Percentiles rank a stretch among this genome's conserved stretches.
Conservation (phyloP, 495 filamentous ascomycete genomes). For the Evernia prunastri region DNA sequence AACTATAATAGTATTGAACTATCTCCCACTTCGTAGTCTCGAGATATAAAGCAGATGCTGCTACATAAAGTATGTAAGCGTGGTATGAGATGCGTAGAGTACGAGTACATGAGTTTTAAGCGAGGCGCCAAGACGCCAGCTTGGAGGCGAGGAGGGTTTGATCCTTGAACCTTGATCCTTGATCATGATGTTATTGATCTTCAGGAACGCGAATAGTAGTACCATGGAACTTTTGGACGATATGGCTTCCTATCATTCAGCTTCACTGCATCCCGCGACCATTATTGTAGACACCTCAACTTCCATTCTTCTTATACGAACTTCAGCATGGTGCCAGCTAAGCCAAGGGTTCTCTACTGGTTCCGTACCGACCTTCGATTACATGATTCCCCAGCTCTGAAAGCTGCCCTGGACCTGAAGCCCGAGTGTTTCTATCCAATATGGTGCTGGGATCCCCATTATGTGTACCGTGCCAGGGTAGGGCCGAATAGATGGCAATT, state of each 20-base stretch:
- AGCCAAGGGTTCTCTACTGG: constrained; percentile 63
- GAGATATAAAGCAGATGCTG: too few relatives aligned
- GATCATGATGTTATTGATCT: not conserved
- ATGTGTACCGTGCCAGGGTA: constrained; percentile 60
- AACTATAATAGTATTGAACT: too few relatives aligned
- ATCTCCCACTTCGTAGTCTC: too few relatives aligned
- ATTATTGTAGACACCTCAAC: not conserved
- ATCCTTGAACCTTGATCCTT: too few relatives aligned
- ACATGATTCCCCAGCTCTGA: constrained; percentile 63
- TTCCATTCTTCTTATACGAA: not conserved
- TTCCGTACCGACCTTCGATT: constrained; percentile 66
- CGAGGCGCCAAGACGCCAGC: too few relatives aligned
- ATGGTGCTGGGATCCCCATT: constrained; percentile 69
- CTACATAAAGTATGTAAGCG: too few relatives aligned
- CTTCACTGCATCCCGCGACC: not conserved
- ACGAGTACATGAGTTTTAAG: too few relatives aligned
- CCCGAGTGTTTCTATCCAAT: constrained; percentile 57
- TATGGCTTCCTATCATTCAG: not conserved
- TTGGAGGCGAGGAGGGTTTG: too few relatives aligned
- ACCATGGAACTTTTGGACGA: not conserved
- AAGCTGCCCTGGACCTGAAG: constrained; percentile 56
- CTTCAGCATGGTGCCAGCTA: constrained; percentile 26
- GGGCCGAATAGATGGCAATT: constrained; percentile 63
- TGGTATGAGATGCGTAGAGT: too few relatives aligned
- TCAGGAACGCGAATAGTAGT: not conserved